Evolutionary conservation across 2,329 filamentous ascomycete species (phyloP).

Genomic region (Aspergillus cejpii): DNA sequence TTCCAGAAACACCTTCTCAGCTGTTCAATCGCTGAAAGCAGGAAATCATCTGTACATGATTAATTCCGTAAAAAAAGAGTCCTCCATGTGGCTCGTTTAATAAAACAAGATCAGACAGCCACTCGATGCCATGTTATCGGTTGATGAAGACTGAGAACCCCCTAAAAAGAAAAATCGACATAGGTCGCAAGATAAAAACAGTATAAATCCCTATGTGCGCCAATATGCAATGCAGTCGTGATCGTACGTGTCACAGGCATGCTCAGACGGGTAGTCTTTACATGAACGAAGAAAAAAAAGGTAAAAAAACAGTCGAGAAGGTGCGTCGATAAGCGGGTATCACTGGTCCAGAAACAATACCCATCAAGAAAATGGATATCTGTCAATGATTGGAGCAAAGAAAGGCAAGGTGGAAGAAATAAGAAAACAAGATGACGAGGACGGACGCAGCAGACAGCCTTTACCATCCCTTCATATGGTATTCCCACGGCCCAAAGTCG

Average conservation of each 20-base stretch:
- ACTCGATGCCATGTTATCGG: conserved; percentile 25
- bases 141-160: conserved; percentile 20
- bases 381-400: conserved; percentile 6
- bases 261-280: conserved; percentile 18
- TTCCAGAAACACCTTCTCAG: conserved; percentile 14
- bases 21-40: conserved; percentile 13
- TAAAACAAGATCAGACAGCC: conserved; percentile 25
- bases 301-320: conserved; percentile 10
- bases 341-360: conserved; percentile 17
- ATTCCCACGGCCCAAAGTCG: conserved; percentile 72
- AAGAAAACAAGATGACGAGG: background rate
- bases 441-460: background rate
- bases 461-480: conserved; percentile 81
- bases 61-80: conserved; percentile 18
- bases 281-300: conserved; percentile 9
- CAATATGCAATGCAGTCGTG: conserved; percentile 38
- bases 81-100: conserved; percentile 18
- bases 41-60: conserved; percentile 30
- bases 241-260: conserved; percentile 32
- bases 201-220: conserved; percentile 30
- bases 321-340: conserved; percentile 16
- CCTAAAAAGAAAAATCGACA: conserved; percentile 10
- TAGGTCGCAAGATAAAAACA: conserved; percentile 19
- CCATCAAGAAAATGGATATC: conserved; percentile 7
- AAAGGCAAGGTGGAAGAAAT: conserved; percentile 8